Evolutionary conservation across 83 land plant genomes (phyloP).

Genomic region (Thuja plicata): DNA sequence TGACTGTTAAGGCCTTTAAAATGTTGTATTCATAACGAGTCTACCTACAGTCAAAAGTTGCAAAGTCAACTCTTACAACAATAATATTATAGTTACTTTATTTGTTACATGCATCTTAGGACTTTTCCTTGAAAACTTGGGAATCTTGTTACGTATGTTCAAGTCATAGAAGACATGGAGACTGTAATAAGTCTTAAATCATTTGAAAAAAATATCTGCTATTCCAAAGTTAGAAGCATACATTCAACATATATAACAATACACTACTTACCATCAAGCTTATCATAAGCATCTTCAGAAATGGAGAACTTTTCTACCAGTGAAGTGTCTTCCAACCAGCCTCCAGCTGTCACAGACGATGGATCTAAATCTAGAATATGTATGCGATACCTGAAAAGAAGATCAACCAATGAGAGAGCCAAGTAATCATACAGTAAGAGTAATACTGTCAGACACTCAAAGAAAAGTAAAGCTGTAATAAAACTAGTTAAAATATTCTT

Average conservation of each 20-base stretch:
- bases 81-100: not conserved
- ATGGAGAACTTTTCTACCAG: constrained; percentile 87
- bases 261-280: constrained; percentile 67
- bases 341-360: constrained; percentile 90
- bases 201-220: not conserved
- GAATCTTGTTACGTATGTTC: not conserved
- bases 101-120: not conserved
- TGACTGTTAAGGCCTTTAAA: not conserved
- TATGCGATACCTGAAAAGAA: constrained; percentile 62
- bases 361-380: constrained; percentile 94
- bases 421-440: not conserved
- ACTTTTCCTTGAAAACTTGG: not conserved
- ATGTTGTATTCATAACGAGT: not conserved
- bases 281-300: constrained; percentile 85
- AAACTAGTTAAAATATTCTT: not conserved
- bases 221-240: not conserved
- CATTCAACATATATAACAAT: not conserved
- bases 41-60: not conserved
- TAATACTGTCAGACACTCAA: not conserved
- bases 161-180: not conserved
- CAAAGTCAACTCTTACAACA: not conserved
- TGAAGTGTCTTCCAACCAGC: constrained; percentile 98
- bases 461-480: not conserved
- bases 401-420: not conserved
- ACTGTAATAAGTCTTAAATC: not conserved